phyloP scores from a whole-genome alignment of 257 asterid species.

The Penstemon newberryi region DNA sequence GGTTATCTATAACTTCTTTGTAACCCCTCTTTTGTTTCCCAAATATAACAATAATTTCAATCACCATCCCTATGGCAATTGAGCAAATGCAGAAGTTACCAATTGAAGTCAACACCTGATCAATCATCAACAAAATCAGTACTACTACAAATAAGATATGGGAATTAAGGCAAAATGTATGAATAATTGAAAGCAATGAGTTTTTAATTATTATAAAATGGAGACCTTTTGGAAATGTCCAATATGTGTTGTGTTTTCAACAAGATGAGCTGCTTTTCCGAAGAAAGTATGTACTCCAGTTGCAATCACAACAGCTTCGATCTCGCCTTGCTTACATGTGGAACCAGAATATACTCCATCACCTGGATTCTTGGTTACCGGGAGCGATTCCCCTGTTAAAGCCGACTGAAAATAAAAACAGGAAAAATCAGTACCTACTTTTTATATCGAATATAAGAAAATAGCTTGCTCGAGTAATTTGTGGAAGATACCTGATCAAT shows the following conservation, averaged over 20 bases:
- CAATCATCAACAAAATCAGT: neutral
- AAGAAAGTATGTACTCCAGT: slow-evolving; percentile 59
- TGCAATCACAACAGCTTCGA: slow-evolving; percentile 61
- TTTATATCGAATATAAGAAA: neutral
- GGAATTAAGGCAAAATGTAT: too few species aligned
- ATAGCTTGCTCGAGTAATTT: neutral
- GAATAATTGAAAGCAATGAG: too few species aligned
- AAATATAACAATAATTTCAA: slow-evolving; percentile 66
- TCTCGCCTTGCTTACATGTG: slow-evolving; percentile 62
- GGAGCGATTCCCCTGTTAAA: slow-evolving; percentile 56
- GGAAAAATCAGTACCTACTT: too few species aligned
- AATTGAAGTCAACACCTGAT: slow-evolving; percentile 73
- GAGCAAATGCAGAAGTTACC: slow-evolving; percentile 88
- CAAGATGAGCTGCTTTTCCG: slow-evolving; percentile 66
- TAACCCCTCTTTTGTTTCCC: slow-evolving; percentile 54
- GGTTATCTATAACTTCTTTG: slow-evolving; percentile 62
- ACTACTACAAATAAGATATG: too few species aligned
- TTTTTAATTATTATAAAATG: too few species aligned
- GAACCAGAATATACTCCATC: slow-evolving; percentile 58
- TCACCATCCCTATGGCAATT: slow-evolving; percentile 55
- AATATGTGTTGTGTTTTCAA: slow-evolving; percentile 52
- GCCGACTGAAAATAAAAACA: slow-evolving; percentile 32
- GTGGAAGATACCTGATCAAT: slow-evolving; percentile 54
- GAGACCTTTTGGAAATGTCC: slow-evolving; percentile 58
- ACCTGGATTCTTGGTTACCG: slow-evolving; percentile 50